A percentile compares a stretch with the other conserved stretches of the same genome.
Evolutionary conservation across 768 basidiomycete species (phyloP).

Genomic region (Rhodocollybia butyracea): DNA sequence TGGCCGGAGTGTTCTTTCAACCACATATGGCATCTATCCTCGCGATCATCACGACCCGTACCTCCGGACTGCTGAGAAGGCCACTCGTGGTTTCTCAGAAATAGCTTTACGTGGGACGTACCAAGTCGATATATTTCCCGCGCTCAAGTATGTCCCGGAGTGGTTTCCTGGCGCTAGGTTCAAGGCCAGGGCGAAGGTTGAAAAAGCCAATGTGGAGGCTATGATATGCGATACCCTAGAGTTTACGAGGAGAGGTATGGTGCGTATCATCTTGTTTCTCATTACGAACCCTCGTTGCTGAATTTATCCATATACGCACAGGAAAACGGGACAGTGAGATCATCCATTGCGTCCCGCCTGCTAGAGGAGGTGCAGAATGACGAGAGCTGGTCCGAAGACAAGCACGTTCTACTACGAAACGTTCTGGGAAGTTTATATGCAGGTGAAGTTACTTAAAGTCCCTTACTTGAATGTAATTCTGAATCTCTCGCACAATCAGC

Average conservation of each 20-base stretch:
- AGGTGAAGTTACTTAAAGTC: not conserved
- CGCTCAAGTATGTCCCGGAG: constrained; percentile 20
- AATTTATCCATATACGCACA: no score
- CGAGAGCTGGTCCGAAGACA: not conserved
- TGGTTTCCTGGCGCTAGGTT: constrained; percentile 33
- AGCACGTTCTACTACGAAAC: not conserved
- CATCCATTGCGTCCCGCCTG: constrained; percentile 20
- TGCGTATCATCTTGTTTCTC: no score
- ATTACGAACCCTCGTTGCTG: no score
- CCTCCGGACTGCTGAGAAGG: constrained; percentile 26
- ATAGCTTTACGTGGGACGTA: constrained; percentile 22
- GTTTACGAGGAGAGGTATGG: no score
- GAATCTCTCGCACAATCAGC: not conserved
- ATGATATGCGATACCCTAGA: no score
- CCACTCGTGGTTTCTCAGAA: constrained; percentile 22
- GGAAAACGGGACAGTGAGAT: constrained; percentile 17
- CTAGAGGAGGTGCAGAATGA: constrained; percentile 5
- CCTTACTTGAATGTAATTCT: not conserved
- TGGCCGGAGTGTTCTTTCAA: no score
- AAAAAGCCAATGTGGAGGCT: no score
- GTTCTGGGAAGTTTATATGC: not conserved
- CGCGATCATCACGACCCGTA: no score
- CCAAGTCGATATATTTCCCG: constrained; percentile 23
- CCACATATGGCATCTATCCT: no score
- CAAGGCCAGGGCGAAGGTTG: constrained; percentile 25